Conservation (phyloP, 1,139 yeast genomes). For the Hyphopichia khmerensis region DNA sequence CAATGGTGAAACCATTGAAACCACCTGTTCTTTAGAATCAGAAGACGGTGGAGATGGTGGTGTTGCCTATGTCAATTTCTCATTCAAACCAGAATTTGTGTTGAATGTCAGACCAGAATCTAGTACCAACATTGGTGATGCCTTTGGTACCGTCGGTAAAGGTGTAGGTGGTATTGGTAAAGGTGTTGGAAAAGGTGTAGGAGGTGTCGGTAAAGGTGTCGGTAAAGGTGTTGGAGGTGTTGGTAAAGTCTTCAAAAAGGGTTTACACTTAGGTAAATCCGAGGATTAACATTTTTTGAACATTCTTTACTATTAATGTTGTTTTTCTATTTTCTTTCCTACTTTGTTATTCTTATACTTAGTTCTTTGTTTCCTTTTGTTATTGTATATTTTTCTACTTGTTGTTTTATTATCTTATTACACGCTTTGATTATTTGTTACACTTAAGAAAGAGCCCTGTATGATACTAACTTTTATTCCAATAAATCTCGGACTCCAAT, state of each 20-base stretch:
- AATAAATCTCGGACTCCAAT: too few relatives aligned
- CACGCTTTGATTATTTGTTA: too few relatives aligned
- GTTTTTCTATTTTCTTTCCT: background rate
- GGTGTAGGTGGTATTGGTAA: slow-evolving; percentile 39
- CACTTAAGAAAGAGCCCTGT: too few relatives aligned
- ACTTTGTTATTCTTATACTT: background rate
- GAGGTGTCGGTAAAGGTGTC: slow-evolving; percentile 36
- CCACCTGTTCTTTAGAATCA: slow-evolving; percentile 54
- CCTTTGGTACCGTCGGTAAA: slow-evolving; percentile 35
- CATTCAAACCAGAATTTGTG: slow-evolving; percentile 72
- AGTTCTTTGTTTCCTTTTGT: background rate
- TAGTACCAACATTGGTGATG: slow-evolving; percentile 43
- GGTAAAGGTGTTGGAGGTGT: slow-evolving; percentile 42
- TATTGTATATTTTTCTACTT: background rate
- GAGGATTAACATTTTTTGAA: slow-evolving; percentile 1
- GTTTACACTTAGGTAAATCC: slow-evolving; percentile 30
- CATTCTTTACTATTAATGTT: background rate
- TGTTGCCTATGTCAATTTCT: slow-evolving; percentile 52
- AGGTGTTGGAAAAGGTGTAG: slow-evolving; percentile 48
- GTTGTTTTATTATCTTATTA: background rate
- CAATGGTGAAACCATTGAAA: slow-evolving; percentile 45
- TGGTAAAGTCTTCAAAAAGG: slow-evolving; percentile 42
- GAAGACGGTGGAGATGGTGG: slow-evolving; percentile 66
- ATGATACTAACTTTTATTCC: too few relatives aligned
- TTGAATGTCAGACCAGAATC: slow-evolving; percentile 41